Evolutionary conservation across 192 early-diverging fungal species (phyloP).

Genomic region (Coemansia sp.): DNA sequence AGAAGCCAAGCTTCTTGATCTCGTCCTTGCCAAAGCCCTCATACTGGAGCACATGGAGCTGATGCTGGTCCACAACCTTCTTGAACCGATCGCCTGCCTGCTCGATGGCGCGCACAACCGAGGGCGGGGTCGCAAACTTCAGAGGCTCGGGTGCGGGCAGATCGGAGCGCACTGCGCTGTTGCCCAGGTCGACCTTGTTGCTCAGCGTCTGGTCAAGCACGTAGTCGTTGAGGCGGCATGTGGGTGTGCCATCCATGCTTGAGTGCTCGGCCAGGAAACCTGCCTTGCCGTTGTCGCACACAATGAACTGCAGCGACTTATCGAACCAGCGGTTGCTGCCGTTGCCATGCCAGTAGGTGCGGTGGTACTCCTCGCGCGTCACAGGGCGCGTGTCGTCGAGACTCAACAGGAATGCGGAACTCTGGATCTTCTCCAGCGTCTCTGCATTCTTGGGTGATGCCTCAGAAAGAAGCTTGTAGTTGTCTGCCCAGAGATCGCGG

Average conservation of each 20-base stretch:
- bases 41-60: conserved; percentile 79
- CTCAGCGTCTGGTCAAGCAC: conserved; percentile 55
- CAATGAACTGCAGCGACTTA: conserved; percentile 94
- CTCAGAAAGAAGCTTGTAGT: conserved; percentile 66
- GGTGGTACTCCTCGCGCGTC: conserved; percentile 84
- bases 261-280: conserved; percentile 94
- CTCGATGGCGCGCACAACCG: conserved; percentile 63
- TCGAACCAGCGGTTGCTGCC: conserved; percentile 98
- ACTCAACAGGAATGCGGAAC: conserved; percentile 83
- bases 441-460: conserved; percentile 69
- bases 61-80: conserved; percentile 73
- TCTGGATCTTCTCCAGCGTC: conserved; percentile 80
- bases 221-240: conserved; percentile 85
- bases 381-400: conserved; percentile 86
- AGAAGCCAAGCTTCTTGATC: conserved; percentile 83
- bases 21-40: conserved; percentile 89
- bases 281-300: conserved; percentile 96
- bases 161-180: conserved; percentile 51
- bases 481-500: conserved; percentile 91
- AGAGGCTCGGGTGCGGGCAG: conserved; percentile 71
- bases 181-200: conserved; percentile 76
- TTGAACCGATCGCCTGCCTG: conserved; percentile 79
- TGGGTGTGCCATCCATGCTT: conserved; percentile 94
- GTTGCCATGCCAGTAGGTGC: conserved; percentile 94
- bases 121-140: conserved; percentile 66